Conservation (phyloP, 371 early-diverging fungal genomes). For the Rhizopus stolonifer region DNA sequence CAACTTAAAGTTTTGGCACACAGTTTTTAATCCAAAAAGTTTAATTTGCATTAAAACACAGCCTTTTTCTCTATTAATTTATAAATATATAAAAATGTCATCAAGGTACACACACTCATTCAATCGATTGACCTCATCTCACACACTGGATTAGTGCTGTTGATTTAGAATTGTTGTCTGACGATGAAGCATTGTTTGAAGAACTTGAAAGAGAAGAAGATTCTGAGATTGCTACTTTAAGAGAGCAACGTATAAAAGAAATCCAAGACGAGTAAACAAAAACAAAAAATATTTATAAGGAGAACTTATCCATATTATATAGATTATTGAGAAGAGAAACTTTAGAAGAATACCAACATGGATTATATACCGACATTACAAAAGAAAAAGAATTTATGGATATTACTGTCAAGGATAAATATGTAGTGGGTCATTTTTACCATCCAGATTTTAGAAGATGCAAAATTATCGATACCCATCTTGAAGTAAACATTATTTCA, state of each 20-base stretch:
- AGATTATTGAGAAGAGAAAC: slow-evolving; percentile 62
- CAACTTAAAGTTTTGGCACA: no score
- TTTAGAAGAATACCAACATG: slow-evolving; percentile 71
- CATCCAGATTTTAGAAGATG: slow-evolving; percentile 93
- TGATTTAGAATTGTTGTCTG: slow-evolving; percentile 29
- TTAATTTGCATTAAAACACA: not conserved
- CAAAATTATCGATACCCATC: slow-evolving; percentile 89
- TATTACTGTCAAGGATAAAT: slow-evolving; percentile 74
- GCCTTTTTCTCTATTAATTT: not conserved
- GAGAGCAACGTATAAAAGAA: slow-evolving; percentile 66
- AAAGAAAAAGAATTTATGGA: slow-evolving; percentile 89
- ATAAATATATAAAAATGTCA: no score
- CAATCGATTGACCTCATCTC: no score
- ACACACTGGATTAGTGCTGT: not conserved
- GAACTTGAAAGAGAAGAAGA: slow-evolving; percentile 71
- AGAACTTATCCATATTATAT: not conserved
- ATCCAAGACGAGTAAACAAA: slow-evolving; percentile 58
- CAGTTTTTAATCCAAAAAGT: no score
- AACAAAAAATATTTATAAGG: not conserved
- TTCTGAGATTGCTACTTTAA: slow-evolving; percentile 41
- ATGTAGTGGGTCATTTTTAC: slow-evolving; percentile 85
- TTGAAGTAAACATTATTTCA: slow-evolving; percentile 68
- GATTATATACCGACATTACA: slow-evolving; percentile 75
- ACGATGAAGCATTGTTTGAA: slow-evolving; percentile 66
- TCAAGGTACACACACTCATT: no score